These are phyloP conservation scores for Silybum marianum DNA, from an alignment of 129 eudicot species.

Conservation along the genomic window DNA sequence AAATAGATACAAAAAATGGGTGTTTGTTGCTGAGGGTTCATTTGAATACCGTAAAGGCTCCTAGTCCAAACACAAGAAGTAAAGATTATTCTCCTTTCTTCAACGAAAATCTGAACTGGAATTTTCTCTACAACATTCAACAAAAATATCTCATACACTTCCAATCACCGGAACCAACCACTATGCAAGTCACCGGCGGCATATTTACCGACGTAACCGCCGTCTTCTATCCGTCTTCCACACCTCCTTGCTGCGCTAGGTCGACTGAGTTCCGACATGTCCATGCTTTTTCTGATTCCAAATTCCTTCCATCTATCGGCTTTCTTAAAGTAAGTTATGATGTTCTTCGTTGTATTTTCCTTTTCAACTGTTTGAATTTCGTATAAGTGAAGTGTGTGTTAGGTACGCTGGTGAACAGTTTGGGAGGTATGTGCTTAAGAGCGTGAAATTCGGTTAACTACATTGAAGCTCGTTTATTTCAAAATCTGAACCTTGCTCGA, in stretches of 20 bases:
- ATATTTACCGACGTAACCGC: slow-evolving; percentile 29
- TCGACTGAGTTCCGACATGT: slow-evolving; percentile 30
- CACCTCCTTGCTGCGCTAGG: slow-evolving; percentile 28
- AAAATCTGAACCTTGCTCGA: neutral
- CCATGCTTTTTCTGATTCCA: slow-evolving; percentile 32
- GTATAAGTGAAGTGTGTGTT: neutral
- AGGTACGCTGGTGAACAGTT: neutral
- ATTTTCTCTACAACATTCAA: slow-evolving; percentile 20
- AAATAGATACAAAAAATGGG: too few relatives aligned
- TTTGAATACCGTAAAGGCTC: neutral
- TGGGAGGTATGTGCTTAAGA: slow-evolving; percentile 14
- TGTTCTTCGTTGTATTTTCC: neutral
- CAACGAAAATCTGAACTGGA: neutral
- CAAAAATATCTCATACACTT: slow-evolving; percentile 10
- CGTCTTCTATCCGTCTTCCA: slow-evolving; percentile 22
- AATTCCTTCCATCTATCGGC: slow-evolving; percentile 19
- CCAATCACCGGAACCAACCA: slow-evolving; percentile 4
- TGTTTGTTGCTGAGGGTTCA: too few relatives aligned
- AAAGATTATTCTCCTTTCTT: neutral
- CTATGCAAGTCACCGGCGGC: slow-evolving; percentile 39
- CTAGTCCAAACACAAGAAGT: neutral
- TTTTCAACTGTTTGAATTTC: neutral
- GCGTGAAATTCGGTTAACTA: neutral
- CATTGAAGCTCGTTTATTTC: neutral
- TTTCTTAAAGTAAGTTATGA: slow-evolving; percentile 34